Evolutionary conservation across 148 eudicot genomes (phyloP).

Genomic region (Persicaria tinctoria): DNA sequence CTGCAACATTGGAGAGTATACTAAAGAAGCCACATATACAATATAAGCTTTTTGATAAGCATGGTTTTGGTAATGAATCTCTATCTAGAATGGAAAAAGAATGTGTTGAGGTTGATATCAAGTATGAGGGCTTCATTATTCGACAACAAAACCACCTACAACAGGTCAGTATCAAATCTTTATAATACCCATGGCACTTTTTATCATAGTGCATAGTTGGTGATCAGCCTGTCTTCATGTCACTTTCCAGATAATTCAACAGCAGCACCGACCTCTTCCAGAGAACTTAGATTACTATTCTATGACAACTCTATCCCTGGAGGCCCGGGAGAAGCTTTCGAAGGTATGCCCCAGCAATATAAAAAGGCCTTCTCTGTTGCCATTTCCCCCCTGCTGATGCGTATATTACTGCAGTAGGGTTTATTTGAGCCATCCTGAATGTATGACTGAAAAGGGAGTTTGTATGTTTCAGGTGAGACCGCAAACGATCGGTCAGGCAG

Average conservation of each 20-base stretch:
- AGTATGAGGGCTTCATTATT: conserved; percentile 88
- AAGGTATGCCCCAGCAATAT: conserved; percentile 47
- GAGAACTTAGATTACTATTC: conserved; percentile 76
- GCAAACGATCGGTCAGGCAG: conserved; percentile 93
- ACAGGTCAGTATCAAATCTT: conserved; percentile 41
- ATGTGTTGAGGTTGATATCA: conserved; percentile 91
- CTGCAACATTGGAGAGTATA: conserved; percentile 67
- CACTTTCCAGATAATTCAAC: conserved; percentile 69
- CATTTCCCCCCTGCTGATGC: background rate
- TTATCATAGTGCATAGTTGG: background rate
- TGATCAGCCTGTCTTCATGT: background rate
- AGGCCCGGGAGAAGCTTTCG: conserved; percentile 91
- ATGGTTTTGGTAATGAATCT: conserved; percentile 67
- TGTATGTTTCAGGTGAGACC: conserved; percentile 63
- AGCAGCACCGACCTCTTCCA: conserved; percentile 79
- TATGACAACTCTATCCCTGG: conserved; percentile 77
- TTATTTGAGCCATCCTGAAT: background rate
- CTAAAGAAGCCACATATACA: conserved; percentile 89
- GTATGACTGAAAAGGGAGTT: background rate
- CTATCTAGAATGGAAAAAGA: conserved; percentile 80
- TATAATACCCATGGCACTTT: background rate
- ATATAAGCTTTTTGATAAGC: conserved; percentile 81
- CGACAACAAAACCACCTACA: conserved; percentile 83
- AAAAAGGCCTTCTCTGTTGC: background rate
- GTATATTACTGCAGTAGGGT: background rate